phyloP scores from a whole-genome alignment of 2,329 filamentous ascomycete genomes.

The Penicillium sclerotiorum region DNA sequence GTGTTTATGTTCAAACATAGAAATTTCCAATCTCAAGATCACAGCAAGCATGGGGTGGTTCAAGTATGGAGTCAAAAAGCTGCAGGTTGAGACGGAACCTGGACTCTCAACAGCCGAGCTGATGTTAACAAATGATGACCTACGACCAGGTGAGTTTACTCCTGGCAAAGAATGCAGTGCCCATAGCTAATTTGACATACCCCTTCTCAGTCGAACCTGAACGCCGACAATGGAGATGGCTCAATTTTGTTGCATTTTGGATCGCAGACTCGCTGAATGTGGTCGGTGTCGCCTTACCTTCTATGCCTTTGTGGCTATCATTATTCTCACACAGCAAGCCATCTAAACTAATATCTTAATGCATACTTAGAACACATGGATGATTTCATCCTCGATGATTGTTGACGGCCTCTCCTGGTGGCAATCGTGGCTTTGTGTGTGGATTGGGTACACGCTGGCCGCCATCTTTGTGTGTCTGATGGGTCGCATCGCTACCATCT shows the following conservation, averaged over 20 bases:
- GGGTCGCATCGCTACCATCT: conserved; percentile 12
- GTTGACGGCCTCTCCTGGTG: conserved; percentile 18
- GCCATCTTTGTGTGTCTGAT: conserved; percentile 13
- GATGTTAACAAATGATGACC: conserved; percentile 18
- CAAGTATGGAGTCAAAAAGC: conserved; percentile 5
- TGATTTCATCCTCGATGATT: conserved; percentile 19
- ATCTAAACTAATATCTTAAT: not conserved
- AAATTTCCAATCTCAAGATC: not conserved
- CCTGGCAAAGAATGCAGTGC: not conserved
- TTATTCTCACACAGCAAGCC: too few relatives aligned
- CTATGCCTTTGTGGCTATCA: too few relatives aligned
- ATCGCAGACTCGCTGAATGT: conserved; percentile 19
- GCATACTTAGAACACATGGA: conserved; percentile 14
- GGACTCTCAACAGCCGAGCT: conserved; percentile 14
- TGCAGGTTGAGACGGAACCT: conserved; percentile 12
- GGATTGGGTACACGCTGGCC: conserved; percentile 16
- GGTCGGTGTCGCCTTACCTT: conserved; percentile 3
- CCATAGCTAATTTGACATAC: not conserved
- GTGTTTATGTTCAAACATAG: not conserved
- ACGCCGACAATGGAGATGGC: conserved; percentile 14
- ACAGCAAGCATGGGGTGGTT: conserved; percentile 1
- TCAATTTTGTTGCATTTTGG: conserved; percentile 19
- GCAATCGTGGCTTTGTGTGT: conserved; percentile 19
- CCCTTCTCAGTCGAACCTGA: conserved; percentile 12
- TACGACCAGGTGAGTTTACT: conserved; percentile 11